A percentile compares a stretch with the other conserved stretches of the same genome.
These are phyloP conservation scores for Leccinellum rugosiceps DNA, from an alignment of 768 basidiomycete species.

Conservation along the genomic window DNA sequence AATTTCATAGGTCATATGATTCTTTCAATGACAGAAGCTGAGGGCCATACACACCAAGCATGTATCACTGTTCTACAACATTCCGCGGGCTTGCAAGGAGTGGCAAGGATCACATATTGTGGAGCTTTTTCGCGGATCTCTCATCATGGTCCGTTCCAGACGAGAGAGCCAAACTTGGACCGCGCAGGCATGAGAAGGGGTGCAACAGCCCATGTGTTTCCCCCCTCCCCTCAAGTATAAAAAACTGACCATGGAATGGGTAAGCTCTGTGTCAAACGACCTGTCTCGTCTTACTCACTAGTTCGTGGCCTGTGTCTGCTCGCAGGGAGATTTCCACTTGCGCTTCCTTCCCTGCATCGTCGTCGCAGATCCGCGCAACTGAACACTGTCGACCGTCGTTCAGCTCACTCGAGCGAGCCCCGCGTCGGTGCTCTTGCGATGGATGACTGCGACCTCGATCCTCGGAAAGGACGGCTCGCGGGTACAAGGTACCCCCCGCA, in stretches of 20 bases:
- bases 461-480: conserved; percentile 27
- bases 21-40: not conserved
- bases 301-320: not conserved
- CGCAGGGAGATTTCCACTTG: conserved; percentile 5
- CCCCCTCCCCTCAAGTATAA: conserved; percentile 14
- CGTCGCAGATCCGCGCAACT: conserved; percentile 29
- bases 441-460: conserved; percentile 73
- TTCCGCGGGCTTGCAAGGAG: conserved; percentile 1
- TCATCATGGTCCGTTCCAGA: conserved; percentile 5
- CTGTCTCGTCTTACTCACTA: conserved; percentile 5
- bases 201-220: not conserved
- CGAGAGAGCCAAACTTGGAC: not conserved
- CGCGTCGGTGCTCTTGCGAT: conserved; percentile 58
- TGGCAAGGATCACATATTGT: not conserved
- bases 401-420: conserved; percentile 25
- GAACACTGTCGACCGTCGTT: conserved; percentile 26
- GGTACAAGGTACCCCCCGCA: conserved; percentile 5
- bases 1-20: conserved; percentile 9
- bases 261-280: conserved; percentile 11
- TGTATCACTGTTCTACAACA: conserved; percentile 8
- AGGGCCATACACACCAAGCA: conserved; percentile 9
- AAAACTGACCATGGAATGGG: not conserved
- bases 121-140: conserved; percentile 3
- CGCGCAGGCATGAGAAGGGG: conserved; percentile 3
- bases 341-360: conserved; percentile 33